A percentile compares a stretch with the other conserved stretches of the same genome.
Conservation (phyloP, 805 yeast genomes). For the Lipomyces spencermartinsiae region DNA sequence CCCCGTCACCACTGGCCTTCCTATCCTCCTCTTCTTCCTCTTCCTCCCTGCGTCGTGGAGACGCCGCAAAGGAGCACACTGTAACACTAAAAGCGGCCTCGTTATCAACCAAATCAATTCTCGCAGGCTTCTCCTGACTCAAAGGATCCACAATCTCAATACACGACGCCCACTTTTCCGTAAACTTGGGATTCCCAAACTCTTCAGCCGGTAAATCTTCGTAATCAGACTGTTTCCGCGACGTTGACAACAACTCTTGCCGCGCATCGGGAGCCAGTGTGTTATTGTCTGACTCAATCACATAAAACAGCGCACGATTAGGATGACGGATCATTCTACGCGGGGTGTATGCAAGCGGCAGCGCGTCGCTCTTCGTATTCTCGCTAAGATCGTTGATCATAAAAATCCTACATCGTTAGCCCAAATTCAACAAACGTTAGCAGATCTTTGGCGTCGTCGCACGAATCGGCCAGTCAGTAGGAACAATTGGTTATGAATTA, state of each 20-base stretch:
- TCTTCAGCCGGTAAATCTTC: conserved; percentile 51
- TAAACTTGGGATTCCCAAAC: conserved; percentile 51
- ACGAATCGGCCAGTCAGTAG: conserved; percentile 25
- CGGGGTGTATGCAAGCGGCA: conserved; percentile 60
- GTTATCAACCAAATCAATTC: conserved; percentile 53
- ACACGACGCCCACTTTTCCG: conserved; percentile 58
- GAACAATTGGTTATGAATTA: conserved; percentile 33
- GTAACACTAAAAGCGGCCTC: conserved; percentile 55
- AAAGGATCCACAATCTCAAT: conserved; percentile 55
- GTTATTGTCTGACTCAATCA: conserved; percentile 56
- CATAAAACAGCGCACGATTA: conserved; percentile 44
- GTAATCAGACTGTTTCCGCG: conserved; percentile 42
- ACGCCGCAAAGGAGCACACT: conserved; percentile 44
- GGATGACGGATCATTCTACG: conserved; percentile 48
- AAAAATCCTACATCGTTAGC: conserved; percentile 35
- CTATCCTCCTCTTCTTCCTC: conserved; percentile 24
- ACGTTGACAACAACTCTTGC: conserved; percentile 12
- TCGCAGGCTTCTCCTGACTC: conserved; percentile 49
- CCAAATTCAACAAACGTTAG: neutral
- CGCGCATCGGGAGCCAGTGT: conserved; percentile 39
- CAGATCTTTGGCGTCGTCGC: neutral
- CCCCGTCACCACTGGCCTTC: conserved; percentile 25
- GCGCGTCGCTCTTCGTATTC: conserved; percentile 47
- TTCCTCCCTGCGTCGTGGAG: conserved; percentile 13
- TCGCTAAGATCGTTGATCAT: conserved; percentile 37